A percentile compares a stretch with the other conserved stretches of the same genome.
Evolutionary conservation across 106 monocot species (phyloP).

Genomic region (Allium fistulosum): DNA sequence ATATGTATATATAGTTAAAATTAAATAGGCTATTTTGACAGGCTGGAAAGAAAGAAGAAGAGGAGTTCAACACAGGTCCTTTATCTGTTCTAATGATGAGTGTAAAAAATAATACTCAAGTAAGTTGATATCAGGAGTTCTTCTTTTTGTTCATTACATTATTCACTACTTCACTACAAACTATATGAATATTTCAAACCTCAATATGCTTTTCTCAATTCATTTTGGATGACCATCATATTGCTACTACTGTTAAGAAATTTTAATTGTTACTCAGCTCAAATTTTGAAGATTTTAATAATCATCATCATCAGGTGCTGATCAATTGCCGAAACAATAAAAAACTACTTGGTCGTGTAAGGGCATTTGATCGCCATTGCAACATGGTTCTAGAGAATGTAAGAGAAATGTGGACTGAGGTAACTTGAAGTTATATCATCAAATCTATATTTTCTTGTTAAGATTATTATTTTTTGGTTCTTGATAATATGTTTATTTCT

Average conservation of each 20-base stretch:
- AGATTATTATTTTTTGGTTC: too few species aligned
- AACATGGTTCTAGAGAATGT: constrained; percentile 77
- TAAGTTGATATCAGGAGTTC: not conserved
- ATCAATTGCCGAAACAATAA: constrained; percentile 60
- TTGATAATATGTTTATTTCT: too few species aligned
- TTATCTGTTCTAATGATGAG: constrained; percentile 90
- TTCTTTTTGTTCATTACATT: too few species aligned
- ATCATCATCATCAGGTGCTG: constrained; percentile 23
- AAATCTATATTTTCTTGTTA: too few species aligned
- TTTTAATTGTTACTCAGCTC: too few species aligned
- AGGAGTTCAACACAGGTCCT: constrained; percentile 70
- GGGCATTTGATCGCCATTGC: constrained; percentile 66
- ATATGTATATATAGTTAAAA: not conserved
- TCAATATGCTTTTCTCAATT: too few species aligned
- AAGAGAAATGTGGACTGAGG: constrained; percentile 77
- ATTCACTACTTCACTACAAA: not conserved
- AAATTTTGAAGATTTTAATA: too few species aligned
- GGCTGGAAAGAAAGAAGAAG: constrained; percentile 60
- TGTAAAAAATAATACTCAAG: constrained; percentile 88
- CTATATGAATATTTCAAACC: not conserved
- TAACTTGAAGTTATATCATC: constrained; percentile 6
- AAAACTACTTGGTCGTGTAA: constrained; percentile 57
- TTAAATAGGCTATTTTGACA: constrained; percentile 1
- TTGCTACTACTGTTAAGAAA: too few species aligned
- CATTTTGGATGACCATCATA: too few species aligned